Evolutionary conservation across 768 basidiomycete species (phyloP), one percentile per base, ranked within the genome.

Genomic region (Tulasnella sp.): DNA sequence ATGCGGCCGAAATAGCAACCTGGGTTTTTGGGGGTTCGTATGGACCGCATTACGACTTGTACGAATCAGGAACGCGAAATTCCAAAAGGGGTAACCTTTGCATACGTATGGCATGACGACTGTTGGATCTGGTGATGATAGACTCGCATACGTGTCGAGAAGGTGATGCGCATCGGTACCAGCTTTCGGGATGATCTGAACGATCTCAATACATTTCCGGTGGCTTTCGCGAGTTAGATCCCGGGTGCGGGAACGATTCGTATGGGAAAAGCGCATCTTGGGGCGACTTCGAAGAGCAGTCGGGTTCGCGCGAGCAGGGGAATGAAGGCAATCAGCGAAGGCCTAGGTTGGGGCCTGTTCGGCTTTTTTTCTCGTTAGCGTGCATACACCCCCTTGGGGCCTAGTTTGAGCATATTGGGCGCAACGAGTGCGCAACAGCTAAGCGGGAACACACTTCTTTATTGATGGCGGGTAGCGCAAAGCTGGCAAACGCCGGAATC

Each of bases 401-500:
- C n/a, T n/a, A 32, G 20, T 67, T 32, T 15, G 32, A 67, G 26
- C 61, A 51, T 51, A 23, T 51, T 32, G 61, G 61, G 61, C 61
- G 61, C 61, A 26, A 2, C 11, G 26, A 20, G 16, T 9, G 13
- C 57, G 57, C 23, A 32, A 29, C 9, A n/a, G n/a, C n/a, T n/a
- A n/a, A n/a, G n/a, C 20, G 61, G 15, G 5, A 11, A 32, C 61
- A 13, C 5, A 5, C n/a, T 32, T 67, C 26, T 67, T 32, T 32
- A 67, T 32, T 32, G 26, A 67, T 32, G n/a, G 61, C 32, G 32
- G 5, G n/a, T 26, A 4, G 13, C 61, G 61, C 61, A 67, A 67
- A 32, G 61, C n/a, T n/a, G n/a, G 61, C 61, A 67, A 67, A 67
- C 26, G 61, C 61, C 61, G 61, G 61, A 67, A n/a, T n/a, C n/a